Evolutionary conservation across 495 filamentous ascomycete genomes (phyloP).

Genomic region (Aspergillus wentii): DNA sequence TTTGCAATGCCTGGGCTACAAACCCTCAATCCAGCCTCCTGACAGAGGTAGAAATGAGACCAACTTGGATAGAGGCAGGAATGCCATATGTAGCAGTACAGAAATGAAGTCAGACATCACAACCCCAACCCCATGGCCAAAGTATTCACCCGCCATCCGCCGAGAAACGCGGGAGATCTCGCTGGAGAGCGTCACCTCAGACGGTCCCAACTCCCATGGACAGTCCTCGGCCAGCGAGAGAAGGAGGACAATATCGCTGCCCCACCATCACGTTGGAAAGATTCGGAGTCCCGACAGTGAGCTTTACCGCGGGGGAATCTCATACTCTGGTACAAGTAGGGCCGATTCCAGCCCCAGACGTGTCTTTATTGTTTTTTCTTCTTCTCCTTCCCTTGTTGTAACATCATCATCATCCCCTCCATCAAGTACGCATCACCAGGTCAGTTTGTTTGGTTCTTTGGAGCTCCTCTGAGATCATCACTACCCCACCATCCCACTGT

Average conservation of each 20-base stretch:
- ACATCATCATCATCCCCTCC: slow-evolving; percentile 2
- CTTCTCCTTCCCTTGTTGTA: slow-evolving; percentile 7
- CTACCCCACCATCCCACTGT: slow-evolving; percentile 17
- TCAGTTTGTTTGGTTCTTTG: slow-evolving; percentile 3
- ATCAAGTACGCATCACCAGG: slow-evolving; percentile 4
- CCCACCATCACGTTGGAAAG: slow-evolving; percentile 41
- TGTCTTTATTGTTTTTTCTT: slow-evolving; percentile 13
- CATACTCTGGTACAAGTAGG: slow-evolving; percentile 24
- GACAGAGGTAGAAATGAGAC: too few species aligned
- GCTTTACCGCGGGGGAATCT: slow-evolving; percentile 22
- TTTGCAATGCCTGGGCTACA: too few species aligned
- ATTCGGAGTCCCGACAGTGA: slow-evolving; percentile 31
- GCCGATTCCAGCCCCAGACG: slow-evolving; percentile 26
- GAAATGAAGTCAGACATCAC: neutral
- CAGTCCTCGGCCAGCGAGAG: slow-evolving; percentile 28
- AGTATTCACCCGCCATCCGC: slow-evolving; percentile 20
- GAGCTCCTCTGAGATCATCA: slow-evolving; percentile 1
- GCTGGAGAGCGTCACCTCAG: slow-evolving; percentile 22
- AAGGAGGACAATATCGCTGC: slow-evolving; percentile 18
- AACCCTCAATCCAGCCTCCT: too few species aligned
- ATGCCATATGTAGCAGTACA: neutral
- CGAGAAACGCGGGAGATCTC: slow-evolving; percentile 42
- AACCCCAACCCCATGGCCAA: neutral
- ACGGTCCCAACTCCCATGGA: slow-evolving; percentile 16
- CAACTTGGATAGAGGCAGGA: too few species aligned